Evolutionary conservation across 1,284 basidiomycete genomes (phyloP).

Genomic region (Tilletia caries): DNA sequence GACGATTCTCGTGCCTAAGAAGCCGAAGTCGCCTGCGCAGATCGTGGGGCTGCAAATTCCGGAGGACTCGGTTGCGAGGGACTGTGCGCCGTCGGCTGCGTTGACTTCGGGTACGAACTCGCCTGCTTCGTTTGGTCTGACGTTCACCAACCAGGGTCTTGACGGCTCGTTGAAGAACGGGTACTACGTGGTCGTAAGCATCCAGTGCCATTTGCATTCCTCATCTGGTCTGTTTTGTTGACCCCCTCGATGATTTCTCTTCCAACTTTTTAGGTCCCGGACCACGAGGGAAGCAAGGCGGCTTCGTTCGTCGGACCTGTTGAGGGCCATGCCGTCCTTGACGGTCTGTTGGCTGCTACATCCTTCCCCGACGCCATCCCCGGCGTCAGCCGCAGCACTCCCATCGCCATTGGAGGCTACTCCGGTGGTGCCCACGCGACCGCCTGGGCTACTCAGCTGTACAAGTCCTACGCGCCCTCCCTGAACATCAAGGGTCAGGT

Average conservation of each 20-base stretch:
- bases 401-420: slow-evolving; percentile 35
- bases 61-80: slow-evolving; percentile 30
- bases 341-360: slow-evolving; percentile 33
- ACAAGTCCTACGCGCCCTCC: slow-evolving; percentile 30
- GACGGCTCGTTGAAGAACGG: slow-evolving; percentile 37
- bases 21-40: slow-evolving; percentile 29
- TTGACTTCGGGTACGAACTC: slow-evolving; percentile 20
- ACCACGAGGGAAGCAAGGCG: slow-evolving; percentile 35
- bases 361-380: slow-evolving; percentile 20
- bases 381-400: slow-evolving; percentile 22
- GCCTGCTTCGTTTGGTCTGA: slow-evolving; percentile 21
- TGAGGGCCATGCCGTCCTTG: slow-evolving; percentile 36
- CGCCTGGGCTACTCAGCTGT: slow-evolving; percentile 31
- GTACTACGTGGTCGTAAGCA: slow-evolving; percentile 45
- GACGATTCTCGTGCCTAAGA: slow-evolving; percentile 34
- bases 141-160: slow-evolving; percentile 27
- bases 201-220: no score
- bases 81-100: slow-evolving; percentile 37
- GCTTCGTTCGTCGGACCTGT: slow-evolving; percentile 37
- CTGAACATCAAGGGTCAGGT: slow-evolving; percentile 42
- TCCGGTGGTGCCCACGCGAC: slow-evolving; percentile 40
- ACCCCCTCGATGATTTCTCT: no score
- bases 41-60: slow-evolving; percentile 35
- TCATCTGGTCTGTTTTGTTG: no score
- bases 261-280: no score